Evolutionary conservation across 345 rosid genomes (phyloP), one percentile per base, ranked within the genome.

Genomic region (Barbarea vulgaris): DNA sequence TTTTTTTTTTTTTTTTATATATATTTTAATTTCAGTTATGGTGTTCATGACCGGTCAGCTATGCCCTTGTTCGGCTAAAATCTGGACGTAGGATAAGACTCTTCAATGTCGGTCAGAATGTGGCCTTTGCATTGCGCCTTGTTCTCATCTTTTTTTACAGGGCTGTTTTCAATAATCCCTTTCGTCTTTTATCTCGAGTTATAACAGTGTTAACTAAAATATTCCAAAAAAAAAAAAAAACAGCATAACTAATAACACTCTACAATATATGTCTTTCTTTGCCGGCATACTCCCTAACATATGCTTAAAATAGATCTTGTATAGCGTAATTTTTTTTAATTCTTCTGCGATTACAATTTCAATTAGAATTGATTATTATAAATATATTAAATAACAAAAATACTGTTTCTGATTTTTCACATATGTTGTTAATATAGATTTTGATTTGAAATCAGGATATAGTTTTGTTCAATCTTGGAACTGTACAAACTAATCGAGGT

Each of bases 1-100:
- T 31, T 73, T 54, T 64, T 31, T 44, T 64, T 31, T 44, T 44
- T 64, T 53, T 28, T 55, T 54, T 42, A 22, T 33, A 34, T 42
- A 21, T 31, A 33, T 7, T 27, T 14, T 30, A 27, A 14, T 14
- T 30, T 30, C 25, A 22, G 37, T 22, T 55, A 50, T 64, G 48
- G 25, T 41, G 54, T n/a, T n/a, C n/a, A 24, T 44, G 57, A 74
- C 51, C 47, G 67, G 57, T 66, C 58, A 21, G 65, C 62, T 39
- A 41, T 73, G 55, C 19, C 73, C 30, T 53, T 2, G 72, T 34
- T 74, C 28, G 50, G 58, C 66, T 74, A 74, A 56, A 42, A 42
- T 64, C 10, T 42, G 36, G 55, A 63, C 7, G 70, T 46, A 46
- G 30, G 51, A 27, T 48, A 50, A 34, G 15, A 61, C 53, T 73